These are phyloP conservation scores for Fusarium burgessii DNA, from an alignment of 2,329 filamentous ascomycete genomes.

Conservation along the genomic window DNA sequence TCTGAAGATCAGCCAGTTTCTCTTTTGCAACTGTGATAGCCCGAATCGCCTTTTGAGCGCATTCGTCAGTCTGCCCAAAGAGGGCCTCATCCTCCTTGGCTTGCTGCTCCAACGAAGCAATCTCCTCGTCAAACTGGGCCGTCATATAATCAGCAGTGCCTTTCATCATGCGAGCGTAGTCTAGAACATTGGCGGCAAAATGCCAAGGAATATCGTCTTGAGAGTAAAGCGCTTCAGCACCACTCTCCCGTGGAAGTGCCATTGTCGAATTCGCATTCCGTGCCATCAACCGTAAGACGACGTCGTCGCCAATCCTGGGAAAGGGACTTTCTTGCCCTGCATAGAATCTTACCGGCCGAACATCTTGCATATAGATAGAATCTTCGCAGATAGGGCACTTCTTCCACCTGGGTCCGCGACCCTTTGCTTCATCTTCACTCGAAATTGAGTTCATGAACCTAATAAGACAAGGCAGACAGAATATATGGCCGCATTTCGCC, in stretches of 20 bases:
- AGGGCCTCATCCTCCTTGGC: slow-evolving; percentile 90
- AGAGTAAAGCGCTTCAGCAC: slow-evolving; percentile 74
- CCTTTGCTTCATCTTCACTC: slow-evolving; percentile 75
- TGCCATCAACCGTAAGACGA: slow-evolving; percentile 88
- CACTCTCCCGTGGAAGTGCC: slow-evolving; percentile 85
- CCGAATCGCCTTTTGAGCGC: slow-evolving; percentile 86
- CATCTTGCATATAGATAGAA: slow-evolving; percentile 90
- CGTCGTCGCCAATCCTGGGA: slow-evolving; percentile 86
- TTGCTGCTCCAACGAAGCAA: slow-evolving; percentile 78
- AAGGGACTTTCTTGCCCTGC: slow-evolving; percentile 85
- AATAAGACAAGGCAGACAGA: slow-evolving; percentile 92
- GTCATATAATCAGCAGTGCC: slow-evolving; percentile 90
- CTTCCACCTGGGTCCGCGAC: slow-evolving; percentile 84
- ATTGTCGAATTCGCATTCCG: slow-evolving; percentile 84
- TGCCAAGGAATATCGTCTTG: slow-evolving; percentile 92
- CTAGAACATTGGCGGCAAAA: slow-evolving; percentile 90
- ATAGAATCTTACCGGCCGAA: slow-evolving; percentile 90
- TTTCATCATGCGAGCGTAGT: slow-evolving; percentile 96
- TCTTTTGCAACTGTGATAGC: slow-evolving; percentile 81
- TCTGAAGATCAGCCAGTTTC: slow-evolving; percentile 66
- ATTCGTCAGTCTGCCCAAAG: slow-evolving; percentile 92
- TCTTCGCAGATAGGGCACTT: slow-evolving; percentile 98
- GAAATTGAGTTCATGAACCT: slow-evolving; percentile 92
- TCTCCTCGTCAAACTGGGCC: slow-evolving; percentile 82
- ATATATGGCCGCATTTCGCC: slow-evolving; percentile 97